phyloP scores from a whole-genome alignment of 768 basidiomycete genomes.

The Macrolepiota fuliginosa region DNA sequence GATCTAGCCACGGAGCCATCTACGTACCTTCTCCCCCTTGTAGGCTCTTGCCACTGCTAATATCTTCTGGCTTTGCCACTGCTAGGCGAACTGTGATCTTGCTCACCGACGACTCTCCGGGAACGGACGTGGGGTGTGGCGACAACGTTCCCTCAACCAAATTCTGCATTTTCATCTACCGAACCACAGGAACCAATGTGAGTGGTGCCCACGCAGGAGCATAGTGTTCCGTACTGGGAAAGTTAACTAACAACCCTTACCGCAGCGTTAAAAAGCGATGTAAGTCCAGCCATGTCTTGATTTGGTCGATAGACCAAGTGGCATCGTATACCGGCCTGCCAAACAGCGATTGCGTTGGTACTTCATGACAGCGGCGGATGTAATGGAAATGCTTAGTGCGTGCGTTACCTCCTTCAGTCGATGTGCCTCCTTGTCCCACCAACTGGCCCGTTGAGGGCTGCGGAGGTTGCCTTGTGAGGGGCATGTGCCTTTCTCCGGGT shows the following conservation, averaged over 20 bases:
- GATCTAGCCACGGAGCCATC: neutral
- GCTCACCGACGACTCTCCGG: neutral
- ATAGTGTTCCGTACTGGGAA: constrained; percentile 8
- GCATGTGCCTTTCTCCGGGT: neutral
- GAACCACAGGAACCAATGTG: constrained; percentile 16
- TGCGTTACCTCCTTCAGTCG: constrained; percentile 13
- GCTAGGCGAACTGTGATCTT: constrained; percentile 4
- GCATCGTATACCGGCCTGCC: constrained; percentile 52
- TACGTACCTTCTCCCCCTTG: constrained; percentile 4
- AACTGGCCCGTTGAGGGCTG: constrained; percentile 1
- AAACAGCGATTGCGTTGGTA: constrained; percentile 7
- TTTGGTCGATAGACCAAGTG: constrained; percentile 53
- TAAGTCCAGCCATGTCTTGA: constrained; percentile 44
- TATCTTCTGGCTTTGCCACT: neutral
- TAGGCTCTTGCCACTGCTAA: neutral
- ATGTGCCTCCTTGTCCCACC: constrained; percentile 10
- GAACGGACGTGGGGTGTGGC: neutral
- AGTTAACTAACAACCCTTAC: constrained; percentile 25
- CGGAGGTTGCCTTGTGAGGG: constrained; percentile 1
- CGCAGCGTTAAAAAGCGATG: constrained; percentile 45
- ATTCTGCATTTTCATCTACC: constrained; percentile 38
- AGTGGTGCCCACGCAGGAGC: constrained; percentile 9
- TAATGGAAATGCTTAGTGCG: neutral
- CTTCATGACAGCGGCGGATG: constrained; percentile 8
- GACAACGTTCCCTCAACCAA: constrained; percentile 29